phyloP scores from a whole-genome alignment of 495 filamentous ascomycete species.

The Xylaria palmicola region DNA sequence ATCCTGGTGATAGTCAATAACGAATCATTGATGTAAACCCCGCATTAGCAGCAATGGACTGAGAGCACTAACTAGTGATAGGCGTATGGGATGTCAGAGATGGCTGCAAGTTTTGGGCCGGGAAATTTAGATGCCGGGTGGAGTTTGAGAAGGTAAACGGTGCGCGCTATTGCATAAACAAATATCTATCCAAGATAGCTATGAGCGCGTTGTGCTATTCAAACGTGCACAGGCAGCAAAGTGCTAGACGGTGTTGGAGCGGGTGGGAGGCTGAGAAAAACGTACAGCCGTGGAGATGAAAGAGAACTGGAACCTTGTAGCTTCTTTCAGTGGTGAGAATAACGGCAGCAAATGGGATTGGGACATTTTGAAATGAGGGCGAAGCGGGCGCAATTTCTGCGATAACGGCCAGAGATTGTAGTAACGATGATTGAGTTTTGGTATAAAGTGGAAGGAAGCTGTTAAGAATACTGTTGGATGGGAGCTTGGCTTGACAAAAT shows the following conservation, averaged over 20 bases:
- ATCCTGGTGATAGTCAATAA: slow-evolving; percentile 15
- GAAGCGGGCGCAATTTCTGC: not conserved
- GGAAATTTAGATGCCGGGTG: slow-evolving; percentile 25
- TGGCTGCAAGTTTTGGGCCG: slow-evolving; percentile 25
- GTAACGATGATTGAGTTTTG: not conserved
- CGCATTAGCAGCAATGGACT: not conserved
- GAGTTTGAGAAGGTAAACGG: slow-evolving; percentile 20
- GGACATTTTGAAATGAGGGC: not conserved
- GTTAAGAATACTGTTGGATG: not conserved
- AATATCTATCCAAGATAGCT: not conserved
- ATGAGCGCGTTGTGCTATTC: not conserved
- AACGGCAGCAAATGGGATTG: not conserved
- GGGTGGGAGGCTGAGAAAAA: not conserved
- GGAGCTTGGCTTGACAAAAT: no score
- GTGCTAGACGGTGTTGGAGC: not conserved
- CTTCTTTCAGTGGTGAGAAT: not conserved
- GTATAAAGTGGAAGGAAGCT: not conserved
- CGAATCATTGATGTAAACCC: not conserved
- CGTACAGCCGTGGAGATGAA: not conserved
- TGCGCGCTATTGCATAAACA: slow-evolving; percentile 8
- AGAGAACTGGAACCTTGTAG: not conserved
- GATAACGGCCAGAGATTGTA: not conserved
- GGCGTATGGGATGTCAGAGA: slow-evolving; percentile 14
- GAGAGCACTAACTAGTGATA: slow-evolving; percentile 13
- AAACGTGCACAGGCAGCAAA: not conserved